phyloP scores from a whole-genome alignment of 345 rosid species.

The Boechera divaricarpa region DNA sequence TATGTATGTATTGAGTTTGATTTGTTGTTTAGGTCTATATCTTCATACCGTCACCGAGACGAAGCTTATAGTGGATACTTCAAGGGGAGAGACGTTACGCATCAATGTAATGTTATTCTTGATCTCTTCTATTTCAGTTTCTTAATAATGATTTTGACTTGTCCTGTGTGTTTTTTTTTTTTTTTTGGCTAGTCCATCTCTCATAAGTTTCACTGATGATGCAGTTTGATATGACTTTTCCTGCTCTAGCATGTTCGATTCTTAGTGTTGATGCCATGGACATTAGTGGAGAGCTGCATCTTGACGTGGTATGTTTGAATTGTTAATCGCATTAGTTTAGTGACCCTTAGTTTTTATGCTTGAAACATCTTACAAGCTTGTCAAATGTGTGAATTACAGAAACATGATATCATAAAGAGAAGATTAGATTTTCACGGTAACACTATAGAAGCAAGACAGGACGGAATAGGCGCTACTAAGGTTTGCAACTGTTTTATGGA shows the following conservation, averaged over 20 bases:
- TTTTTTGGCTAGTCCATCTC: constrained; percentile 12
- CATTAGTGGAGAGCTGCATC: constrained; percentile 95
- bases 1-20: neutral
- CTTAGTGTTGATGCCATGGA: constrained; percentile 98
- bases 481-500: constrained; percentile 45
- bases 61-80: constrained; percentile 94
- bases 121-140: constrained; percentile 3
- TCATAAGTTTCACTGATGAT: constrained; percentile 32
- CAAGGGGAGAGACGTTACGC: constrained; percentile 86
- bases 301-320: constrained; percentile 78
- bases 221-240: constrained; percentile 94
- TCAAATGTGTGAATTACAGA: constrained; percentile 54
- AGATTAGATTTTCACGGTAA: constrained; percentile 79
- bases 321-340: neutral
- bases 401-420: constrained; percentile 87
- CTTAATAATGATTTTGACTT: neutral
- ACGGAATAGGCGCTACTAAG: constrained; percentile 92
- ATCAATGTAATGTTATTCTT: constrained; percentile 69
- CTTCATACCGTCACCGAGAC: constrained; percentile 87
- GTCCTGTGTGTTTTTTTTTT: neutral
- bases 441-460: constrained; percentile 77
- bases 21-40: constrained; percentile 65
- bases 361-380: neutral
- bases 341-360: neutral
- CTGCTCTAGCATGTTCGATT: constrained; percentile 90